phyloP scores from a whole-genome alignment of 306 rosid species.

The Clitoria ternatea region DNA sequence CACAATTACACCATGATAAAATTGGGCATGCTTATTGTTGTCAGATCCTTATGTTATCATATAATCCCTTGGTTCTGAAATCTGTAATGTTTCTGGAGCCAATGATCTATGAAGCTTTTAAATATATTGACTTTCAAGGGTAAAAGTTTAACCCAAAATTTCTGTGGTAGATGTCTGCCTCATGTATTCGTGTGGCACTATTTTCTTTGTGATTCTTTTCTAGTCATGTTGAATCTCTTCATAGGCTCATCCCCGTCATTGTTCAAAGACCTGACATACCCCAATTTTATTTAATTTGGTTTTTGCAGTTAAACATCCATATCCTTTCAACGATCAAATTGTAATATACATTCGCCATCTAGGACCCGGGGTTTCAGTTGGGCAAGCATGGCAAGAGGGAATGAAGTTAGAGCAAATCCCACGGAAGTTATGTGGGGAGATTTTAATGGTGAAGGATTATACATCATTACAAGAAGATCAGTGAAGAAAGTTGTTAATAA shows the following conservation, averaged over 20 bases:
- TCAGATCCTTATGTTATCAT: background rate
- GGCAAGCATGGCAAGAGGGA: slow-evolving; percentile 98
- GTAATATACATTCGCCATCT: slow-evolving; percentile 62
- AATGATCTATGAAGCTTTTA: background rate
- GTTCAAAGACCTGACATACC: background rate
- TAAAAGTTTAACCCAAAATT: background rate
- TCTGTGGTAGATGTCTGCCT: background rate
- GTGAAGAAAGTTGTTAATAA: slow-evolving; percentile 5
- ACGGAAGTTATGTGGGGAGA: slow-evolving; percentile 61
- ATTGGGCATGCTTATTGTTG: background rate
- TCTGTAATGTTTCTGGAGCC: background rate
- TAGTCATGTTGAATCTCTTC: slow-evolving; percentile 4
- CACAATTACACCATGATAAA: background rate
- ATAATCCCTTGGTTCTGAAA: background rate
- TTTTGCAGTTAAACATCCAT: slow-evolving; percentile 64
- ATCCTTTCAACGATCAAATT: slow-evolving; percentile 76
- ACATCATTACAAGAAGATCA: slow-evolving; percentile 15
- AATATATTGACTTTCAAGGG: background rate
- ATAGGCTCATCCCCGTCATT: background rate
- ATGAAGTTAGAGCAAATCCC: slow-evolving; percentile 70
- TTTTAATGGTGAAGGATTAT: slow-evolving; percentile 71
- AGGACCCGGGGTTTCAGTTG: slow-evolving; percentile 73
- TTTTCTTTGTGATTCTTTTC: background rate
- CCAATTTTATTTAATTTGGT: background rate
- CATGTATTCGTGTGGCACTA: slow-evolving; percentile 5